These are phyloP conservation scores for Periglandula ipomoeae DNA, from an alignment of 2,329 filamentous ascomycete species.

Conservation along the genomic window DNA sequence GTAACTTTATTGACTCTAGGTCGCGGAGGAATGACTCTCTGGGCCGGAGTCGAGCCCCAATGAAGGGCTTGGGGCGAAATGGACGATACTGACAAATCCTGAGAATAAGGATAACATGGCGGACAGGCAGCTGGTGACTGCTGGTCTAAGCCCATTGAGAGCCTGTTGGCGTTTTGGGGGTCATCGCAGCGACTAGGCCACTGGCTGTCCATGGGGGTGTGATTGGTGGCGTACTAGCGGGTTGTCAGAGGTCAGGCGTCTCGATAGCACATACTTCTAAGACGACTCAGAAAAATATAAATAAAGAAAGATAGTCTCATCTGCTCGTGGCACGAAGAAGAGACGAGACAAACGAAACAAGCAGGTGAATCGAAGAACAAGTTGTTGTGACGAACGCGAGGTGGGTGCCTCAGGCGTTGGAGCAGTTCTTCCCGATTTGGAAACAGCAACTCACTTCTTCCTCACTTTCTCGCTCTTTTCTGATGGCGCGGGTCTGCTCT, in stretches of 20 bases:
- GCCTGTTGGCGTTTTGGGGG: slow-evolving; percentile 1
- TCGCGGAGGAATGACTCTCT: slow-evolving; percentile 18
- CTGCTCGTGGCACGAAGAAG: not conserved
- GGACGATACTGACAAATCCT: slow-evolving; percentile 6
- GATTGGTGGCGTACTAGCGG: not conserved
- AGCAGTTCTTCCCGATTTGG: slow-evolving; percentile 1
- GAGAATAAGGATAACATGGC: slow-evolving; percentile 2
- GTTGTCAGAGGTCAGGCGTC: not conserved
- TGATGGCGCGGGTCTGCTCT: not conserved
- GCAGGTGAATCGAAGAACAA: not conserved
- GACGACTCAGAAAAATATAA: not conserved
- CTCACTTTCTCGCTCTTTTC: slow-evolving; percentile 5
- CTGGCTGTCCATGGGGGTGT: slow-evolving; percentile 4
- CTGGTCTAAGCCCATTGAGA: slow-evolving; percentile 6
- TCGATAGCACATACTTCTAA: slow-evolving; percentile 1
- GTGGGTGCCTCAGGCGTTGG: slow-evolving; percentile 8
- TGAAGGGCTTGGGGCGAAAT: slow-evolving; percentile 3
- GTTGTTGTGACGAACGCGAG: not conserved
- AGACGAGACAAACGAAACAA: not conserved
- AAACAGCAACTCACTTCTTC: slow-evolving; percentile 9
- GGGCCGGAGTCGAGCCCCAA: not conserved
- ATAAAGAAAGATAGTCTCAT: not conserved
- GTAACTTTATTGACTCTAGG: slow-evolving; percentile 34
- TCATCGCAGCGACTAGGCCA: slow-evolving; percentile 6
- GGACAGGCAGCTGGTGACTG: slow-evolving; percentile 15